These are phyloP conservation scores for Cicer pinnatifidum DNA, from an alignment of 306 rosid genomes.

Conservation along the genomic window DNA sequence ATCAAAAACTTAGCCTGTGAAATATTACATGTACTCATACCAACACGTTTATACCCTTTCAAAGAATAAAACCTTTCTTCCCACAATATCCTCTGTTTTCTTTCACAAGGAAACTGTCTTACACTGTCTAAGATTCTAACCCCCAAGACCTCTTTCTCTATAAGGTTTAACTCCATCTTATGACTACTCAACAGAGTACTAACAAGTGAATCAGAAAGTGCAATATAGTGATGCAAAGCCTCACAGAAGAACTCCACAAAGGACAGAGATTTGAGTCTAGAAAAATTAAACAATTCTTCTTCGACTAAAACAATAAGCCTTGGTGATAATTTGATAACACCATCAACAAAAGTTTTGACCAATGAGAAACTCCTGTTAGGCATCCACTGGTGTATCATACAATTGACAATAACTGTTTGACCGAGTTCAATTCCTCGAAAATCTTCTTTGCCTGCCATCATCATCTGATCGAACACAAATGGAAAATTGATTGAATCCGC, in stretches of 20 bases:
- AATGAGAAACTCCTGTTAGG: slow-evolving; percentile 50
- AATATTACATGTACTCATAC: slow-evolving; percentile 56
- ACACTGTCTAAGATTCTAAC: slow-evolving; percentile 60
- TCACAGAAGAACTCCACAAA: slow-evolving; percentile 76
- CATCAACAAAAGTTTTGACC: slow-evolving; percentile 52
- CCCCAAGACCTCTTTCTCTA: slow-evolving; percentile 67
- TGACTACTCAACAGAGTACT: slow-evolving; percentile 44
- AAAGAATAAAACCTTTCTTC: slow-evolving; percentile 49
- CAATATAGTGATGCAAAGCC: slow-evolving; percentile 69
- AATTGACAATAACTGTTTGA: slow-evolving; percentile 51
- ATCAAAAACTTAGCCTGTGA: slow-evolving; percentile 71
- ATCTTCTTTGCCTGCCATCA: slow-evolving; percentile 49
- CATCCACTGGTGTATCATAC: slow-evolving; percentile 64
- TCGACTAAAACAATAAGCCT: slow-evolving; percentile 63
- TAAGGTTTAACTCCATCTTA: slow-evolving; percentile 44
- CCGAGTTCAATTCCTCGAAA: slow-evolving; percentile 50
- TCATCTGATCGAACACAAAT: slow-evolving; percentile 53
- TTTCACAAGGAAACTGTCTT: slow-evolving; percentile 59
- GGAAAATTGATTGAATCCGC: slow-evolving; percentile 61
- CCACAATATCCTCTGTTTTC: slow-evolving; percentile 50
- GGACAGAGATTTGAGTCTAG: slow-evolving; percentile 57
- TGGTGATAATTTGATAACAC: slow-evolving; percentile 56
- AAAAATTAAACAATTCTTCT: slow-evolving; percentile 64
- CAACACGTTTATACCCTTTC: slow-evolving; percentile 54
- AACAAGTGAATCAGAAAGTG: slow-evolving; percentile 60